Evolutionary conservation across 1,284 basidiomycete species (phyloP), one percentile per base, ranked within the genome.

Genomic region (Sporisorium sorghi): DNA sequence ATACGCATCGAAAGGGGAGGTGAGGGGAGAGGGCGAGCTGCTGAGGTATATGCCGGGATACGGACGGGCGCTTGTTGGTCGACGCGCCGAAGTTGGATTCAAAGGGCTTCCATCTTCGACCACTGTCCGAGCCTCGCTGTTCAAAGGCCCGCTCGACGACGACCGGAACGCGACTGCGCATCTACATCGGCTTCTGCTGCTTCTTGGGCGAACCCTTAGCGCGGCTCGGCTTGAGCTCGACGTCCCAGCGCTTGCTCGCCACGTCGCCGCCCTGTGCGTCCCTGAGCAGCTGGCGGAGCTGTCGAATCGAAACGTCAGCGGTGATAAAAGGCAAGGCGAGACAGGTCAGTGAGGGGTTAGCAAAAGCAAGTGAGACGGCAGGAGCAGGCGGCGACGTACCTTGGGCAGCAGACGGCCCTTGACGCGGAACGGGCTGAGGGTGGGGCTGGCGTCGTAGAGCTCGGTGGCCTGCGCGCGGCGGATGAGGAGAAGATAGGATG

Each of bases 241-340:
- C 52, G 32, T 72, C 69, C 69, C 69, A 72, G 6, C 64, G 63
- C 58, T 72, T 66, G 52, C 52, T 56, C 0, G 63, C 63, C 2
- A 33, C 63, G 3, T 72, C 63, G 6, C 69, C 69, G 21, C 69
- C 69, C 11, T 28, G 28, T 5, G 69, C 63, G 2, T 66, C 59
- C 39, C 56, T 67, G 28, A 72, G 5, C 2, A 72, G 47, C 17
- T 53, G 46, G 11, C 69, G 69, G 17, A 67, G 28, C 69, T 72
- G 69, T 47, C n/a, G n/a, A n/a, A n/a, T n/a, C n/a, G n/a, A n/a
- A n/a, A n/a, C n/a, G n/a, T n/a, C n/a, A n/a, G n/a, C n/a, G n/a
- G n/a, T n/a, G n/a, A n/a, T n/a, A n/a, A n/a, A n/a, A n/a, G n/a
- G n/a, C n/a, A n/a, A n/a, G n/a, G n/a, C n/a, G 7, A 28, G 24